These are phyloP conservation scores for Adiantum capillusveneris DNA, from an alignment of 75 land plant genomes.

Conservation along the genomic window DNA sequence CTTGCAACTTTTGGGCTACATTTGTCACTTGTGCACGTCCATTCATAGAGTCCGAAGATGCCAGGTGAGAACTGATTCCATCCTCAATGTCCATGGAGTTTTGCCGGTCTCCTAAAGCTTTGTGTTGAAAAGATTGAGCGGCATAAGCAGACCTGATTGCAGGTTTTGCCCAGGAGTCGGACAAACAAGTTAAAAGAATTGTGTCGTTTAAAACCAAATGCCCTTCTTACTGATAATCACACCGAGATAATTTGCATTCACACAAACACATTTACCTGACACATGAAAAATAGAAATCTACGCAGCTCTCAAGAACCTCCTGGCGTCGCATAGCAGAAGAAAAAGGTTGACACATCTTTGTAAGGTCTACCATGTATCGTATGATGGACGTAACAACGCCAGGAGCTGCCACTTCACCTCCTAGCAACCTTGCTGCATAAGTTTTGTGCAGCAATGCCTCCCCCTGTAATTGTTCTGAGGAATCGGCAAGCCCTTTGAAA, in stretches of 20 bases:
- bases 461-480: constrained; percentile 75
- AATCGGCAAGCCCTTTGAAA: constrained; percentile 51
- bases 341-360: constrained; percentile 96
- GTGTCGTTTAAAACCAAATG: too few relatives aligned
- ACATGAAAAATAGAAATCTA: constrained; percentile 92
- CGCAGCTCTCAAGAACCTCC: constrained; percentile 87
- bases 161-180: too few relatives aligned
- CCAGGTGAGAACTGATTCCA: background rate
- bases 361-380: constrained; percentile 94
- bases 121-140: background rate
- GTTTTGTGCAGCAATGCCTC: constrained; percentile 98
- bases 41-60: background rate
- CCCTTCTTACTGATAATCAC: too few relatives aligned
- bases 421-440: constrained; percentile 95
- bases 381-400: constrained; percentile 79
- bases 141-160: constrained; percentile 7
- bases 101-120: background rate
- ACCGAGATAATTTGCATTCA: background rate
- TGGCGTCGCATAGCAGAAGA: constrained; percentile 64
- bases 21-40: background rate
- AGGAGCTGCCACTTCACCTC: constrained; percentile 98
- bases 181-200: too few relatives aligned
- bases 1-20: background rate
- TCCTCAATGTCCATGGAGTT: background rate
- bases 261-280: constrained; percentile 50